Percentiles rank a stretch among this genome's conserved stretches.
Conservation (phyloP, 1,284 basidiomycete species). For the Earliella scabrosa region DNA sequence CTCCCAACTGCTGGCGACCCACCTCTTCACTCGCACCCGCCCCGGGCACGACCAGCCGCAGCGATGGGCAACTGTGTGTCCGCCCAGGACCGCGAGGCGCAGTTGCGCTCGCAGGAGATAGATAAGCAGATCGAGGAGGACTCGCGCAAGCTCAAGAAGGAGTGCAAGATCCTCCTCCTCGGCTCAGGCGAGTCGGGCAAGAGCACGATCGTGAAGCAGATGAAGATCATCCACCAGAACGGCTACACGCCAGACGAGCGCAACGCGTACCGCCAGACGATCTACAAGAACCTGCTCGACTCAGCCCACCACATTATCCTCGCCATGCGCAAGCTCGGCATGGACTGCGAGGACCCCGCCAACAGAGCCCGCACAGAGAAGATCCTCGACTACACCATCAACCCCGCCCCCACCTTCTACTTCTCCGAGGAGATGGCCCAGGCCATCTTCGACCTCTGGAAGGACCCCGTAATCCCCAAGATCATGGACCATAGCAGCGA, state of each 20-base stretch:
- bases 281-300: slow-evolving; percentile 89
- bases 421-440: slow-evolving; percentile 73
- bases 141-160: slow-evolving; percentile 77
- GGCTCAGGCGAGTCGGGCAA: slow-evolving; percentile 91
- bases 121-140: slow-evolving; percentile 79
- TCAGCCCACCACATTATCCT: slow-evolving; percentile 89
- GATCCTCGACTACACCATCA: slow-evolving; percentile 60
- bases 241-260: slow-evolving; percentile 89
- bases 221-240: slow-evolving; percentile 98
- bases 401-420: slow-evolving; percentile 40
- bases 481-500: slow-evolving; percentile 89
- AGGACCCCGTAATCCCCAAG: slow-evolving; percentile 86
- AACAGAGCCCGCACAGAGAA: slow-evolving; percentile 72
- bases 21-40: slow-evolving; percentile 3
- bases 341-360: slow-evolving; percentile 78
- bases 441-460: slow-evolving; percentile 86
- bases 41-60: slow-evolving; percentile 9
- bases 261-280: slow-evolving; percentile 76
- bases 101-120: slow-evolving; percentile 72
- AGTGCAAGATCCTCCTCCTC: slow-evolving; percentile 93
- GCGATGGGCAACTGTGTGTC: slow-evolving; percentile 73
- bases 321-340: slow-evolving; percentile 89
- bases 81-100: slow-evolving; percentile 59
- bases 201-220: slow-evolving; percentile 97
- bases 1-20: background rate